These are phyloP conservation scores for Diaporthe vaccinii DNA, from an alignment of 2,329 filamentous ascomycete genomes.

Conservation along the genomic window DNA sequence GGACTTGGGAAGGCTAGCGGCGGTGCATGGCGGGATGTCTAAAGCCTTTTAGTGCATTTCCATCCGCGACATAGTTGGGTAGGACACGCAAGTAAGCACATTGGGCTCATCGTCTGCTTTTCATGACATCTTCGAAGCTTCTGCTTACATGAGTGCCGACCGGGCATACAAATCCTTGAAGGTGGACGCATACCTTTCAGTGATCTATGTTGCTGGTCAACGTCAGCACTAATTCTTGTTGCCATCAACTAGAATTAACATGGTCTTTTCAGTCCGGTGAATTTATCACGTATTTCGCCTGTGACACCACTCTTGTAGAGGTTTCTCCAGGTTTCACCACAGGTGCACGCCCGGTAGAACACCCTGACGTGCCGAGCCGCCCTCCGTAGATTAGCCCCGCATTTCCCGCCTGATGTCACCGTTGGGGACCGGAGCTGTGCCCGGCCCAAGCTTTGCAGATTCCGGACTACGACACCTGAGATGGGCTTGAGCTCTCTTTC, in stretches of 20 bases:
- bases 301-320: no score
- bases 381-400: background rate
- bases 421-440: background rate
- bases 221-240: background rate
- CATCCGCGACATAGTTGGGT: accelerated
- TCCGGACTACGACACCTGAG: no score
- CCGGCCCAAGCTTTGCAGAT: background rate
- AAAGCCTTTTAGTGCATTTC: background rate
- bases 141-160: background rate
- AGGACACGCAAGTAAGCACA: background rate
- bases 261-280: background rate
- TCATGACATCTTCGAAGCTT: background rate
- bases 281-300: no score
- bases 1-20: background rate
- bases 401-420: background rate
- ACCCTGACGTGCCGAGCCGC: no score
- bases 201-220: no score
- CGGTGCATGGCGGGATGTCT: background rate
- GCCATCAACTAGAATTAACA: accelerated
- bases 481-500: no score
- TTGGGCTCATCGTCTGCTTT: accelerated
- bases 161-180: background rate
- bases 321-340: no score
- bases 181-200: background rate
- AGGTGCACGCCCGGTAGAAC: no score